phyloP scores from a whole-genome alignment of 805 yeast genomes.

The Candida yuanshanica region DNA sequence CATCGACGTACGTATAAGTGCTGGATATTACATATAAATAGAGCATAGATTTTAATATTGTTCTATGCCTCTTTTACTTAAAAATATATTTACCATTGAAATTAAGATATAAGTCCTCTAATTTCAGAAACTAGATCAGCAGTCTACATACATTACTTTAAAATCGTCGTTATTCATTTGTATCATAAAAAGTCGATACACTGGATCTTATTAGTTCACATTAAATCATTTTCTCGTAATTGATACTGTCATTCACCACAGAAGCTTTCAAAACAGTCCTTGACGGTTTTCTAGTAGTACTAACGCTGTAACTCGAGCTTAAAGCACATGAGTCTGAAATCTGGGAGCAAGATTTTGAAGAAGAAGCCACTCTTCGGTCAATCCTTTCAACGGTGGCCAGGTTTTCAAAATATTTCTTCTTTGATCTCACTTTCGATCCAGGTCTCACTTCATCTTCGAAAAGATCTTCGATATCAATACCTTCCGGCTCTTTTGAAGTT shows the following conservation, averaged over 20 bases:
- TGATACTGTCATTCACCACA: constrained; percentile 14
- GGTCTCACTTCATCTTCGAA: neutral
- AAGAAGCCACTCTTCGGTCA: neutral
- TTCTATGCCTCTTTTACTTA: no score
- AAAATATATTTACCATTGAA: no score
- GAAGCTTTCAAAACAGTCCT: constrained; percentile 18
- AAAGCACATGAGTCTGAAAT: neutral
- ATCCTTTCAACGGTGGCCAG: constrained; percentile 1
- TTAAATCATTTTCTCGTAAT: constrained; percentile 18
- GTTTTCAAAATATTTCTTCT: constrained; percentile 17
- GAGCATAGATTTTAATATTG: no score
- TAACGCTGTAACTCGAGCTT: neutral
- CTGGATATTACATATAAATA: no score
- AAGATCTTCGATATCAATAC: neutral
- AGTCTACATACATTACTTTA: no score
- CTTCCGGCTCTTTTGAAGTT: constrained; percentile 2
- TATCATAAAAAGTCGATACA: no score
- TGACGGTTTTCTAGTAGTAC: constrained; percentile 11
- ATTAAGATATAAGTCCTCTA: no score
- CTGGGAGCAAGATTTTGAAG: neutral
- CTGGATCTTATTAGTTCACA: neutral
- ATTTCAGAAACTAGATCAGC: no score
- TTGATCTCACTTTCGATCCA: constrained; percentile 9
- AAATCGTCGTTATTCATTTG: no score
- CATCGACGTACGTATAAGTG: no score